Base-by-base conservation (phyloP, 495 filamentous ascomycete species). In the Neurospora sp. region DNA sequence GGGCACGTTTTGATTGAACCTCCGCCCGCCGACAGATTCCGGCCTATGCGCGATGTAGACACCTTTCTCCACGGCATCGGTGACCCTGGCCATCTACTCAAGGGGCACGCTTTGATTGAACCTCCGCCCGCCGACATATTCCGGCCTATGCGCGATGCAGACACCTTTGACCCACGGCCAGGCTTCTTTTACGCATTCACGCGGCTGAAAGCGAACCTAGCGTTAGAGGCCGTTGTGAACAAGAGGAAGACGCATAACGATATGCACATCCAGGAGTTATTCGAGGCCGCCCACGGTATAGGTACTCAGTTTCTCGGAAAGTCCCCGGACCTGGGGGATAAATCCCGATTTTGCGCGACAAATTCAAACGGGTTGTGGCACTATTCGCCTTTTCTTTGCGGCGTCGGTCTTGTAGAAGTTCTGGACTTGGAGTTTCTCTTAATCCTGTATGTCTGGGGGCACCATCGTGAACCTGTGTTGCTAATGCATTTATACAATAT, bases 371-470 rank as follows among this genome's bases (percentile, higher is more conserved):
- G 83, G 4, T 78, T 86, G 53, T 86, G 83, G 84, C 81, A 83
- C 41, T 86, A 85, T 70, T 87, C 83, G 20, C 86, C 84, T 3
- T 86, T 83, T 74, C 79, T 87, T 17, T 87, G 84, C 68, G 84
- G 84, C 8, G 80, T 79, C 4, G 83, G 84, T 3, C 78, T 87
- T 7, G 73, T 73, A 17, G 83, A 86, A 74, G 81, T 69, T 7
- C 79, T 87, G 3, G 76, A 81, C 31, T 61, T 80, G 40, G 76
- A 76, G 1, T 84, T 83, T 70, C 40, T 75, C 4, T 71, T 74
- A 39, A 74, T 76, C n/a, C 76, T 84, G 69, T 9, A 75, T 17
- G 8, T 84, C 22, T 82, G 79, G 75, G 81, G 82, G 17, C 71
- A 73, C 27, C 73, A 80, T 6, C 77, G 76, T 14, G 81, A 70